Conservation (phyloP, 169 alveolate species). For the Theileria equi region DNA sequence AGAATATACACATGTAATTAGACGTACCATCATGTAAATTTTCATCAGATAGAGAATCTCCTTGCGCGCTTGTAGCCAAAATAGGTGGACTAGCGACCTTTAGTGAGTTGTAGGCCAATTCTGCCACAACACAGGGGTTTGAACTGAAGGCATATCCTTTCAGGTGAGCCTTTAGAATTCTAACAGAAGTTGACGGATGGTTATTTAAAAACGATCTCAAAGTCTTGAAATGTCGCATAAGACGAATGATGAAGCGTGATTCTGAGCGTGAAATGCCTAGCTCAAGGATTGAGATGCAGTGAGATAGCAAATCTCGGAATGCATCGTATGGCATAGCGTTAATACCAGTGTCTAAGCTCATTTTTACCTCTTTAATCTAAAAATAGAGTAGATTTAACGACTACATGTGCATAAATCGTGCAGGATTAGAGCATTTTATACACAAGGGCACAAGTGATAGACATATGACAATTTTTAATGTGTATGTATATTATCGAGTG, state of each 20-base stretch:
- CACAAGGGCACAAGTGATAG: too few species aligned
- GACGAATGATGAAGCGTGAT: slow-evolving; percentile 49
- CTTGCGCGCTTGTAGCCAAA: not conserved
- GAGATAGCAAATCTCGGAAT: slow-evolving; percentile 54
- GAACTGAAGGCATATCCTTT: slow-evolving; percentile 41
- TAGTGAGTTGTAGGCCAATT: slow-evolving; percentile 22
- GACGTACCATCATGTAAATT: too few species aligned
- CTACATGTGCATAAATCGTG: too few species aligned
- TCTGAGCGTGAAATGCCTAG: slow-evolving; percentile 58
- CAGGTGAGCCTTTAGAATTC: slow-evolving; percentile 34
- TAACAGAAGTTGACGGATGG: slow-evolving; percentile 39
- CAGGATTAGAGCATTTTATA: too few species aligned
- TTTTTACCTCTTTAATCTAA: slow-evolving; percentile 2
- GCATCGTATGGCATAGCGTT: slow-evolving; percentile 56
- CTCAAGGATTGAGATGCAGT: slow-evolving; percentile 60
- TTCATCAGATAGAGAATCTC: not conserved
- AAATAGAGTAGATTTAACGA: slow-evolving; percentile 6
- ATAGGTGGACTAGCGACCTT: slow-evolving; percentile 19
- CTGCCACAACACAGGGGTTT: slow-evolving; percentile 43
- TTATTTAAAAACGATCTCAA: slow-evolving; percentile 36
- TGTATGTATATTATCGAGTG: too few species aligned
- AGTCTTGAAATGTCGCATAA: slow-evolving; percentile 61
- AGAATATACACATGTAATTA: too few species aligned
- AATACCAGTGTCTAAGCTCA: slow-evolving; percentile 10
- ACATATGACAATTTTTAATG: too few species aligned